Evolutionary conservation across 345 rosid species (phyloP).

Genomic region (Cochlearia excelsa): DNA sequence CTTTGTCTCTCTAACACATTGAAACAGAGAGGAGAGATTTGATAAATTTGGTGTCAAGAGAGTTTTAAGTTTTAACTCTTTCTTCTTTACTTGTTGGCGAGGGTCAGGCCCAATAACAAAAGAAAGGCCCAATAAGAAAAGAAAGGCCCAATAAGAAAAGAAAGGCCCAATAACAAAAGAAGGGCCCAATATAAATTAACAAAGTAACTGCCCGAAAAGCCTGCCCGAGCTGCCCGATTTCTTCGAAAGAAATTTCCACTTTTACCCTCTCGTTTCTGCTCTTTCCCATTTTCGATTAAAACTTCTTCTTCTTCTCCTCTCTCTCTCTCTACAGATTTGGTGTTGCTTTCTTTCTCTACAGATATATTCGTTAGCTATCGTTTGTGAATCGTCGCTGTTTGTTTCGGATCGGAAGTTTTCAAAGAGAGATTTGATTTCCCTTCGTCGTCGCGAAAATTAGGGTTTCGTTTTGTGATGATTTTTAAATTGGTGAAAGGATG

Average conservation of each 20-base stretch:
- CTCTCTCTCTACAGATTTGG: slow-evolving; percentile 23
- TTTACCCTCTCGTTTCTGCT: slow-evolving; percentile 36
- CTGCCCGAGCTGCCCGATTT: slow-evolving; percentile 51
- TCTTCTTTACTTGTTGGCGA: no score
- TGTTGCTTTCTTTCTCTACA: slow-evolving; percentile 24
- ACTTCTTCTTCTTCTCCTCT: background rate
- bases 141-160: no score
- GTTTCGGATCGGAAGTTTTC: slow-evolving; percentile 4
- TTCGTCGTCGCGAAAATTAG: slow-evolving; percentile 29
- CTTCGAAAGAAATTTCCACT: slow-evolving; percentile 26
- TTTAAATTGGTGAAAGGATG: slow-evolving; percentile 21
- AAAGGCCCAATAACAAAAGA: no score
- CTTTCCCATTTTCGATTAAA: background rate
- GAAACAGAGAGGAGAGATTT: no score
- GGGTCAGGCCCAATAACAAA: no score
- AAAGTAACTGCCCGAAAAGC: slow-evolving; percentile 33
- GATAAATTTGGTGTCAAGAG: no score
- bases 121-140: no score
- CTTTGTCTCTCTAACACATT: no score
- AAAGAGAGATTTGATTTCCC: background rate
- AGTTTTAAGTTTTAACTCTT: no score
- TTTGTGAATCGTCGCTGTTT: slow-evolving; percentile 29
- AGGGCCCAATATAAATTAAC: background rate
- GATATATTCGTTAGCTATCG: slow-evolving; percentile 37
- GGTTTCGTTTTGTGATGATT: slow-evolving; percentile 29